Evolutionary conservation across 148 eudicot species (phyloP).

Genomic region (Persicaria tinctoria): DNA sequence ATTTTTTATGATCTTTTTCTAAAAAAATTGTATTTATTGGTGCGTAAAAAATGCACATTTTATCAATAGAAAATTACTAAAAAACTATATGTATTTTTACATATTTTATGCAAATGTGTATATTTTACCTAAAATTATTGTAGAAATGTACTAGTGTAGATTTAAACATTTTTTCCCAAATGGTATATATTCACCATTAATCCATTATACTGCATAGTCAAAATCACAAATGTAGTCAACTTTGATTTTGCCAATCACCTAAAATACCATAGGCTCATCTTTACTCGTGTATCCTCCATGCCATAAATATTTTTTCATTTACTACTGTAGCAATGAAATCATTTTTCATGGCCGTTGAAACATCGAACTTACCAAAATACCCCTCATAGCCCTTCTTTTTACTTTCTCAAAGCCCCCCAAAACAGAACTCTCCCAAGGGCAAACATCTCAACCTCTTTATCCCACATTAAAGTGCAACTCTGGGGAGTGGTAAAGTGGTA

Average conservation of each 20-base stretch:
- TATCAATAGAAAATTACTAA: too few relatives aligned
- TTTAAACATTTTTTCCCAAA: too few relatives aligned
- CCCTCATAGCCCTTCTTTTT: background rate
- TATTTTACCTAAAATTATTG: too few relatives aligned
- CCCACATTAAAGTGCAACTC: background rate
- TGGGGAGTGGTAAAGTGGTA: background rate
- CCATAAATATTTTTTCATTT: conserved; percentile 2
- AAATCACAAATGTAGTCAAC: background rate
- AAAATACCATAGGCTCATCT: background rate
- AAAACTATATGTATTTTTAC: too few relatives aligned
- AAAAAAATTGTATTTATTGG: too few relatives aligned
- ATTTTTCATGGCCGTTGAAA: conserved; percentile 11
- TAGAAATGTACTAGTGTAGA: too few relatives aligned
- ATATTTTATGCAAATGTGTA: too few relatives aligned
- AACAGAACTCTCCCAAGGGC: background rate
- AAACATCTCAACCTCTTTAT: background rate
- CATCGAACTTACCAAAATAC: conserved; percentile 21
- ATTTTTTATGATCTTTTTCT: too few relatives aligned
- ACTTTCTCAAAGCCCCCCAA: background rate
- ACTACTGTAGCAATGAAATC: background rate
- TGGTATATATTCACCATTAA: too few relatives aligned
- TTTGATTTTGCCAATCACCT: background rate
- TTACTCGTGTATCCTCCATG: background rate
- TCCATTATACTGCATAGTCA: background rate
- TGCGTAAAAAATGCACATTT: too few relatives aligned